Evolutionary conservation across 2,329 filamentous ascomycete genomes (phyloP).

Genomic region (Ophiostoma quercus): DNA sequence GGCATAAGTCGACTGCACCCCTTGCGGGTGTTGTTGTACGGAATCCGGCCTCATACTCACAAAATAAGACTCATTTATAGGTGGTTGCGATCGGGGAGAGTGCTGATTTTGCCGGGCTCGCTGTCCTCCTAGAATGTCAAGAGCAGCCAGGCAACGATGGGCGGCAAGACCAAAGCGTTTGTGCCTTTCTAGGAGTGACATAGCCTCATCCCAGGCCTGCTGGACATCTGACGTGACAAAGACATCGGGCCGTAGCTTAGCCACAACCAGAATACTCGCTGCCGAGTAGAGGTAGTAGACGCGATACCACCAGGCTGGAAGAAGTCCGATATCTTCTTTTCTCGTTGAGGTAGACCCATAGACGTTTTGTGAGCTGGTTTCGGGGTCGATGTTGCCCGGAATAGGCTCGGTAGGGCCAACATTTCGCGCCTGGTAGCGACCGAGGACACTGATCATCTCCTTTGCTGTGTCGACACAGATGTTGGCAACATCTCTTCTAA

Average conservation of each 20-base stretch:
- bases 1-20: background rate
- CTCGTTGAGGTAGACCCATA: background rate
- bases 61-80: background rate
- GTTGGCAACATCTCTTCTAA: background rate
- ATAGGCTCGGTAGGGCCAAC: background rate
- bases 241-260: background rate
- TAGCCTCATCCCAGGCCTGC: background rate
- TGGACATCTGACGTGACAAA: background rate
- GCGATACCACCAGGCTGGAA: background rate
- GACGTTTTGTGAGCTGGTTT: background rate
- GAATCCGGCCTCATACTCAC: background rate
- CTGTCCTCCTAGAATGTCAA: background rate
- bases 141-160: background rate
- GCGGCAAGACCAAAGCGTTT: background rate
- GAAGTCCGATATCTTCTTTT: background rate
- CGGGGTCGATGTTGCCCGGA: background rate
- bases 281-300: background rate
- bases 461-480: background rate
- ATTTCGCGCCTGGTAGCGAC: background rate
- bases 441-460: background rate
- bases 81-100: background rate
- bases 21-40: background rate
- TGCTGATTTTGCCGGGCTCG: background rate
- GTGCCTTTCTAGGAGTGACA: background rate
- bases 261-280: background rate